Base-by-base conservation (phyloP, 2,329 filamentous ascomycete species). In the Geosmithia flava region DNA sequence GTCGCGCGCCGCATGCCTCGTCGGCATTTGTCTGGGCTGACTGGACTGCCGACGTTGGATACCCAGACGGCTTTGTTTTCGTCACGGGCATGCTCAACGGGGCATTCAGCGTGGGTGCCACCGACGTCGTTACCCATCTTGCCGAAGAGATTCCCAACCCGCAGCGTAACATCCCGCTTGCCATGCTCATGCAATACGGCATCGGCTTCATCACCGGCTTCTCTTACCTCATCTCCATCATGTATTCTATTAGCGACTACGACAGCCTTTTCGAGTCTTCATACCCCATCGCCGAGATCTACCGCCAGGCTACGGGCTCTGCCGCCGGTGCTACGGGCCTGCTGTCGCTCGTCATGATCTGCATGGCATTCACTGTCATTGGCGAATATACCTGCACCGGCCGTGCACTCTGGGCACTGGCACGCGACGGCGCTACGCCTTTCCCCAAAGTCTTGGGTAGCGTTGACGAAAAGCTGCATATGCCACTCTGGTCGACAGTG, bases 271-370 rank as follows among this genome's bases (percentile, higher is more conserved):
- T 70, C 17, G 64, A 66, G 49, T 72, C 71, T 30, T 62, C 71
- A 3, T 83, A 80, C 54, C 83, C 83, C 0, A 75, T 85, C 13
- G 76, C 80, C 7, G 76, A 81, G 47, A 80, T 87, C 50, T 87
- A 85, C 60, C 68, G 59, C 23, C 77, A 81, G 59, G 76, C 75
- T 0, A 79, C 76, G 0, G 69, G 71, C 0, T 72, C 69, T 1
- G 64, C 63, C 1, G 66, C 65, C 0, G 76, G 74, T 1, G 71
- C 76, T 0, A 67, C 72, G 0, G 74, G 72, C 0, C 60, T 80
- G 3, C 64, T 78, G 1, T 37, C 33, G 3, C 60, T 74, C 30
- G 55, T 68, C 27, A 54, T 68, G 49, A 53, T 67, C 2, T 64
- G 60, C 49, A 66, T 68, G n/a, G 54, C 54, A 3, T 52, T 67